phyloP scores from a whole-genome alignment of 805 yeast species.

The Monosporozyma siamensis region DNA sequence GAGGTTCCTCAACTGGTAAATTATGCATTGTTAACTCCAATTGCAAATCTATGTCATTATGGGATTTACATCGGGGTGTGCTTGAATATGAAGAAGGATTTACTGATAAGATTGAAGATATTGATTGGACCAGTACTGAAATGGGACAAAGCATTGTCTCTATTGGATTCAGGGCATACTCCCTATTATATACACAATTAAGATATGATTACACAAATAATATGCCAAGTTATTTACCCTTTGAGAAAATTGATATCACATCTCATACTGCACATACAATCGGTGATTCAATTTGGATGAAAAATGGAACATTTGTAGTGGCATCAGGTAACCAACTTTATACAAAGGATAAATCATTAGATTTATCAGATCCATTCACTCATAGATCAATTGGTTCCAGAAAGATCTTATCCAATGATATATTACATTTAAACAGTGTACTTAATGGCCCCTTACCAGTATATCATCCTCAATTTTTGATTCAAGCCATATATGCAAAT shows the following conservation, averaged over 20 bases:
- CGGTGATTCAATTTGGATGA: slow-evolving; percentile 85
- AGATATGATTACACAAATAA: slow-evolving; percentile 82
- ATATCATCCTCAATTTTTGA: slow-evolving; percentile 81
- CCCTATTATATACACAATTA: slow-evolving; percentile 66
- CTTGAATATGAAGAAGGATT: slow-evolving; percentile 49
- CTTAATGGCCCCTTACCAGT: slow-evolving; percentile 84
- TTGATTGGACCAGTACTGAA: slow-evolving; percentile 79
- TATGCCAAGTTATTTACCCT: slow-evolving; percentile 66
- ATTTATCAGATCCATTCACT: slow-evolving; percentile 44
- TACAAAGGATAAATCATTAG: slow-evolving; percentile 62
- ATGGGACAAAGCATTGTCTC: slow-evolving; percentile 65
- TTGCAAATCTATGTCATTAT: slow-evolving; percentile 50
- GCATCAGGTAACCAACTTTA: slow-evolving; percentile 89
- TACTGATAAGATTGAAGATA: slow-evolving; percentile 44
- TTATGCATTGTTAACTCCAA: slow-evolving; percentile 60
- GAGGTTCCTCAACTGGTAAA: slow-evolving; percentile 69
- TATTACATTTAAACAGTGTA: slow-evolving; percentile 63
- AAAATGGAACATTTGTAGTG: slow-evolving; percentile 66
- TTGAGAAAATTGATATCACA: slow-evolving; percentile 62
- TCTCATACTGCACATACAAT: slow-evolving; percentile 68
- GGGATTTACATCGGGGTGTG: slow-evolving; percentile 66
- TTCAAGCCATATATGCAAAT: slow-evolving; percentile 62
- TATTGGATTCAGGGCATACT: slow-evolving; percentile 60
- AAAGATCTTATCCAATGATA: slow-evolving; percentile 42
- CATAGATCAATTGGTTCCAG: slow-evolving; percentile 49